A percentile compares a stretch with the other conserved stretches of the same genome.
Conservation (phyloP, 768 basidiomycete species). For the Boletus insuetus region DNA sequence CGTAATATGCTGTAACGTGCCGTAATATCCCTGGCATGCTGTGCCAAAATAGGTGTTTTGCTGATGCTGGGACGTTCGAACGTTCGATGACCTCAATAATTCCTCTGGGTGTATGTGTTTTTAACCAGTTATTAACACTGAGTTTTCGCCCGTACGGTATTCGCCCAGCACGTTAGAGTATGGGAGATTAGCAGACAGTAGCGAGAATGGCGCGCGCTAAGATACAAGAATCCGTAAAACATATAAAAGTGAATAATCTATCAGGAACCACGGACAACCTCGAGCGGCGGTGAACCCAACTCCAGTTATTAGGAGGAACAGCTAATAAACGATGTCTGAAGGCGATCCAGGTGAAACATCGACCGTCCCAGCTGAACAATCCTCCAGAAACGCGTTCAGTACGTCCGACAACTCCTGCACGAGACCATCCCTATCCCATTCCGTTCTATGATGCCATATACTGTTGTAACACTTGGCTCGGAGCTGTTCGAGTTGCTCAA, state of each 20-base stretch:
- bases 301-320: neutral
- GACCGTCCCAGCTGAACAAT: constrained; percentile 41
- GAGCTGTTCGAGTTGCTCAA: constrained; percentile 94
- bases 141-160: no score
- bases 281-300: no score
- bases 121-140: no score
- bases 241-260: constrained; percentile 27
- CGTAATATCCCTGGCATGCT: no score
- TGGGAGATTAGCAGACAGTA: neutral
- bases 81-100: no score
- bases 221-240: constrained; percentile 16
- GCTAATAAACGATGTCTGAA: constrained; percentile 2
- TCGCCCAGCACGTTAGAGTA: no score
- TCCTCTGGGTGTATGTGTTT: no score
- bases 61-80: no score
- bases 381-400: constrained; percentile 65
- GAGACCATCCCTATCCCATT: constrained; percentile 79
- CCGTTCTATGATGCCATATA: constrained; percentile 78
- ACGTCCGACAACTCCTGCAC: constrained; percentile 54
- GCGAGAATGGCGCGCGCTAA: constrained; percentile 6
- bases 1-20: no score
- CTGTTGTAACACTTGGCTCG: constrained; percentile 76
- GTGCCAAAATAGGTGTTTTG: no score
- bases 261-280: neutral
- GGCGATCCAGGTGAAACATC: constrained; percentile 3